These are phyloP conservation scores for Coemansia sp. DNA, from an alignment of 192 early-diverging fungal genomes.

Conservation along the genomic window DNA sequence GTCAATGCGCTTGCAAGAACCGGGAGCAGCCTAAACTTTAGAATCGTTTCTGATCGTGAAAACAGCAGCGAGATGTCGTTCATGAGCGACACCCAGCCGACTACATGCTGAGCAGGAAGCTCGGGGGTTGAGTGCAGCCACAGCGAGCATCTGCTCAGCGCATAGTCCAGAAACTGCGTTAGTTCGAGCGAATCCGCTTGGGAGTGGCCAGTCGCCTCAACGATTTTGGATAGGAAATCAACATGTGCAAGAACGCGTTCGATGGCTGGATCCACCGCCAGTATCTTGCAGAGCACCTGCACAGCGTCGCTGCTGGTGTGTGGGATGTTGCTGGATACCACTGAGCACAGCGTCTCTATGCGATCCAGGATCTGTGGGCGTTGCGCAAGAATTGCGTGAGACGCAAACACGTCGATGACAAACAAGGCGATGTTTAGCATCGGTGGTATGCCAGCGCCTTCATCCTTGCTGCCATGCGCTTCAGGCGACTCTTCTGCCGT, in stretches of 20 bases:
- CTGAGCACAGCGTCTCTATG: slow-evolving; percentile 31
- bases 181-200: background rate
- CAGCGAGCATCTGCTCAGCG: slow-evolving; percentile 28
- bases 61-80: slow-evolving; percentile 10
- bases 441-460: background rate
- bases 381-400: slow-evolving; percentile 27
- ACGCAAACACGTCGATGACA: slow-evolving; percentile 40
- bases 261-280: slow-evolving; percentile 27
- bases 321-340: slow-evolving; percentile 1
- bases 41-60: background rate
- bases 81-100: slow-evolving; percentile 19
- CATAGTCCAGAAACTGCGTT: slow-evolving; percentile 26
- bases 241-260: slow-evolving; percentile 13
- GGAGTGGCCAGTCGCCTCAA: background rate
- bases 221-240: slow-evolving; percentile 1
- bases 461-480: background rate
- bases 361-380: slow-evolving; percentile 30
- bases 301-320: slow-evolving; percentile 13
- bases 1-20: slow-evolving; percentile 36
- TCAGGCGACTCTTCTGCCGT: background rate
- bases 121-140: slow-evolving; percentile 1
- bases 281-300: slow-evolving; percentile 23
- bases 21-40: slow-evolving; percentile 32
- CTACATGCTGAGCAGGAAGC: background rate
- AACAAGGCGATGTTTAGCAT: slow-evolving; percentile 37